Conservation (phyloP, 2,329 filamentous ascomycete genomes). For the Aspergillus novofumigatus region DNA sequence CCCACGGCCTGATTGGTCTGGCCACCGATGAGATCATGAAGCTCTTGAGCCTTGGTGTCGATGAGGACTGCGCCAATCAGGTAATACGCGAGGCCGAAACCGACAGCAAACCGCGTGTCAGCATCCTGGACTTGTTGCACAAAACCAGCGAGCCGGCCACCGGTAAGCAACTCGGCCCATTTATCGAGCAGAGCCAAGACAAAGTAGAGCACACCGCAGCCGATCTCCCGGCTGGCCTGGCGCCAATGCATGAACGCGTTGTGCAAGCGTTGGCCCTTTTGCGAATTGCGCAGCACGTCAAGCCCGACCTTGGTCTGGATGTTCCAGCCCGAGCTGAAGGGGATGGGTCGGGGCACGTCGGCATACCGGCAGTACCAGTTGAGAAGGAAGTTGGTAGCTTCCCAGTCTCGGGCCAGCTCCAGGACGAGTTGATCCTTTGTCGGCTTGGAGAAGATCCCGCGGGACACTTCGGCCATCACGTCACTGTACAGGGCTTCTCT, state of each 20-base stretch:
- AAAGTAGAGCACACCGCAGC: slow-evolving; percentile 53
- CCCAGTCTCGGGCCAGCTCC: slow-evolving; percentile 50
- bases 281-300: slow-evolving; percentile 49
- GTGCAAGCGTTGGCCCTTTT: slow-evolving; percentile 53
- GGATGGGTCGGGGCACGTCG: slow-evolving; percentile 47
- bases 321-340: slow-evolving; percentile 56
- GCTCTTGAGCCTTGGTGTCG: slow-evolving; percentile 51
- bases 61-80: slow-evolving; percentile 54
- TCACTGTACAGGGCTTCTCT: slow-evolving; percentile 44
- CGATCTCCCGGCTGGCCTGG: slow-evolving; percentile 53
- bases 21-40: slow-evolving; percentile 44
- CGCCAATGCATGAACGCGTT: slow-evolving; percentile 57
- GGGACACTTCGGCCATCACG: slow-evolving; percentile 43
- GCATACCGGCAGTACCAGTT: slow-evolving; percentile 51
- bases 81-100: slow-evolving; percentile 56
- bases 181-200: slow-evolving; percentile 53
- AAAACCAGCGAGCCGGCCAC: slow-evolving; percentile 39
- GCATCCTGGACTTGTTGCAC: slow-evolving; percentile 33
- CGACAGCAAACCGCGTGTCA: slow-evolving; percentile 45
- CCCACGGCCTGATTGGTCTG: slow-evolving; percentile 40
- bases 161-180: slow-evolving; percentile 49
- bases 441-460: slow-evolving; percentile 41
- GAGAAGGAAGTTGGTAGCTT: slow-evolving; percentile 51
- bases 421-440: slow-evolving; percentile 46
- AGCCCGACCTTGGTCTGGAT: slow-evolving; percentile 54